Evolutionary conservation across 2,329 filamentous ascomycete genomes (phyloP), one percentile per base, ranked within the genome.

Genomic region (Ophiocordyceps australis): DNA sequence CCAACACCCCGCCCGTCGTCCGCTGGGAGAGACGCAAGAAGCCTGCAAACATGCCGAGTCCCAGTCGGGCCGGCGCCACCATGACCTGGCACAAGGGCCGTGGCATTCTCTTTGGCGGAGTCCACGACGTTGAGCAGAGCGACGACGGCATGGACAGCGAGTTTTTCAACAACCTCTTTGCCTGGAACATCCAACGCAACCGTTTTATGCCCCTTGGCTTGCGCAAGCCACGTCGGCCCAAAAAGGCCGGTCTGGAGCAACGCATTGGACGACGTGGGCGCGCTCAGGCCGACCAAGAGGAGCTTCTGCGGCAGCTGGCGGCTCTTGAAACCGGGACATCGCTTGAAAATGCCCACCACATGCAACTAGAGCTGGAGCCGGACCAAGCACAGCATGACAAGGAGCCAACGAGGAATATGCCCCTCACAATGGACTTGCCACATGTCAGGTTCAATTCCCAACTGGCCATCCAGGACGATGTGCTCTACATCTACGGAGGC

Each of bases 131-230:
- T 1, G 82, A 92, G 47, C 68, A 85, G 45, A 86, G 70, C 35
- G 85, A 93, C 45, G 89, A 98, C 47, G 83, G 80, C 4, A 92
- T 98, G 37, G 86, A 98, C 28, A 92, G 81, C 43, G 85, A 94
- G 47, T 98, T 98, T 52, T 98, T 95, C 57, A 86, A 94, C 40
- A 68, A 74, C 29, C 54, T 95, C 14, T 91, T 79, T 41, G 79
- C 85, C 5, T 95, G 85, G 81, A 94, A 92, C 43, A 73, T 93
- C 34, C 89, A 95, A 41, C 70, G 86, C 31, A 98, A 98, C 46
- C 66, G 89, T 7, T 95, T 93, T 55, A 94, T 95, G 57, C 80
- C 78, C 3, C 59, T 95, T 23, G 57, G 59, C 8, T 57, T 95
- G 23, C 65, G 85, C 27, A 80, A 82, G 38, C 68, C 81, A 3